A percentile compares a stretch with the other conserved stretches of the same genome.
Conservation (phyloP, 78 protist species). For the Neovahlkampfia damariscottae region DNA sequence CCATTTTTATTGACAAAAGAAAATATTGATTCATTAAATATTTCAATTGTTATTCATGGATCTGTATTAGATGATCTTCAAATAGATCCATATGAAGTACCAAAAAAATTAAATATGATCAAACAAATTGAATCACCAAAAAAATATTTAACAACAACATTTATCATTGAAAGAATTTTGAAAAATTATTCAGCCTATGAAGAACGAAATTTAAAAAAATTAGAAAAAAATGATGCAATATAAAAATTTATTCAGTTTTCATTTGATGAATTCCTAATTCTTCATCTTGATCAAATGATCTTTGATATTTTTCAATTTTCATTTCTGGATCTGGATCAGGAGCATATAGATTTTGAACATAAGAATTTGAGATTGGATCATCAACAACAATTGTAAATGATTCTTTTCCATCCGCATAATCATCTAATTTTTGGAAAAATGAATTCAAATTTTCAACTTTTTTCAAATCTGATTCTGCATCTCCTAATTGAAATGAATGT, state of each 20-base stretch:
- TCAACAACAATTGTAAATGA: conserved; percentile 65
- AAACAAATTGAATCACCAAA: neutral
- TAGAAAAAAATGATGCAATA: neutral
- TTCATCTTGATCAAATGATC: conserved; percentile 71
- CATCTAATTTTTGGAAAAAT: conserved; percentile 16
- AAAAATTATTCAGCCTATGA: neutral
- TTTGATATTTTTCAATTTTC: conserved; percentile 40
- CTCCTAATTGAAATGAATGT: conserved; percentile 49
- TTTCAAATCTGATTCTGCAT: conserved; percentile 17
- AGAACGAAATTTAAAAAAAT: conserved; percentile 16
- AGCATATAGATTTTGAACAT: conserved; percentile 34
- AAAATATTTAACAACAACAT: neutral
- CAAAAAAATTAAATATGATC: conserved; percentile 16
- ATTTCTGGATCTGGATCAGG: conserved; percentile 74
- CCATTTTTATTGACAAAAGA: conserved; percentile 58
- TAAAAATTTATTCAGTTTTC: conserved; percentile 4
- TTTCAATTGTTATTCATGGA: conserved; percentile 64
- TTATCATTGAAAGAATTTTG: conserved; percentile 13
- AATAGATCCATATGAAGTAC: conserved; percentile 18
- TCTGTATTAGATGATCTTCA: neutral
- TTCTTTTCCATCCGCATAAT: neutral
- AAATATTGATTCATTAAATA: conserved; percentile 41
- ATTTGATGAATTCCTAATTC: conserved; percentile 73
- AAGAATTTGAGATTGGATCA: conserved; percentile 65
- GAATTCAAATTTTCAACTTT: conserved; percentile 7